phyloP scores from a whole-genome alignment of 345 rosid species.

The Ricinus communis region DNA sequence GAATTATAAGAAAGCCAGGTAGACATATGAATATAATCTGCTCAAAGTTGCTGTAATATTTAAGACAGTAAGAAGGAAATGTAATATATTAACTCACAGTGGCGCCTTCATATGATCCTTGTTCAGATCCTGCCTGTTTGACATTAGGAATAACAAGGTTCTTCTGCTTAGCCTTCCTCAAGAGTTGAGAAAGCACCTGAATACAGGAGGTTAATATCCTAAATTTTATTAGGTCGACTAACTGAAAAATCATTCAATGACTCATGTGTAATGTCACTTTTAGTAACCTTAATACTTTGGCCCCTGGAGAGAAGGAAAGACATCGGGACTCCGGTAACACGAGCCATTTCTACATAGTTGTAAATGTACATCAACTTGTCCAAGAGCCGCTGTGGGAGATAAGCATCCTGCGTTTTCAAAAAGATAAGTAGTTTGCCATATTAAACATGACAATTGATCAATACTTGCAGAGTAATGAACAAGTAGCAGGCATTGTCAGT shows the following conservation, averaged over 20 bases:
- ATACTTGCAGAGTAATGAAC: neutral
- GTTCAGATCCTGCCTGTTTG: conserved; percentile 87
- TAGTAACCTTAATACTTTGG: conserved; percentile 85
- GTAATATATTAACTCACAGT: conserved; percentile 63
- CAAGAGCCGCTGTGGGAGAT: conserved; percentile 94
- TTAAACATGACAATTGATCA: neutral
- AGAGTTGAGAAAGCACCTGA: conserved; percentile 96
- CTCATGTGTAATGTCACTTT: conserved; percentile 9
- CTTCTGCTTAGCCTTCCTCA: conserved; percentile 91
- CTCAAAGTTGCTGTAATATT: neutral
- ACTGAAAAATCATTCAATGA: neutral
- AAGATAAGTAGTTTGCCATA: conserved; percentile 12
- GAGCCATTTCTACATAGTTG: conserved; percentile 99
- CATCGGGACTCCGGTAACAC: conserved; percentile 98
- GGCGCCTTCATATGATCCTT: conserved; percentile 96
- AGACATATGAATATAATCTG: too few species aligned
- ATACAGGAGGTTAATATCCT: conserved; percentile 11
- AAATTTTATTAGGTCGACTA: conserved; percentile 5
- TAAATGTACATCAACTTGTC: conserved; percentile 92
- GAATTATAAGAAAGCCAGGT: neutral
- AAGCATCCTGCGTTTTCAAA: conserved; percentile 79
- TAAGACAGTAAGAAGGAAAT: neutral
- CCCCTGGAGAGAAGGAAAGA: conserved; percentile 98
- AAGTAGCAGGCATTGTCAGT: neutral
- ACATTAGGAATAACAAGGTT: conserved; percentile 82